Conservation (phyloP, 352 stramenopile species). For the Stephanocyclus meneghinianus region DNA sequence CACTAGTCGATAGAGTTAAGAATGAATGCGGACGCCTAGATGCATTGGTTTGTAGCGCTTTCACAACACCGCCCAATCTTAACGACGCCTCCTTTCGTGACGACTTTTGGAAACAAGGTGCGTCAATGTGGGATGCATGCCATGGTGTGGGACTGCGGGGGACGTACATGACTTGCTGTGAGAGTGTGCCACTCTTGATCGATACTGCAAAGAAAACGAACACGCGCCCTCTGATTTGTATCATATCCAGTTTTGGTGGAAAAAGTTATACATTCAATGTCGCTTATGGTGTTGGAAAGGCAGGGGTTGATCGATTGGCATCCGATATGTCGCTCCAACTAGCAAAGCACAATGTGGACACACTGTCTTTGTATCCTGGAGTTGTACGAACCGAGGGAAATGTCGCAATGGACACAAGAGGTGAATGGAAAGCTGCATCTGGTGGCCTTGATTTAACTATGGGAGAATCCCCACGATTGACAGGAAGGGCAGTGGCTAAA, state of each 20-base stretch:
- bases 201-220: conserved; percentile 49
- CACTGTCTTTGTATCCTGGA: conserved; percentile 74
- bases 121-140: conserved; percentile 72
- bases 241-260: conserved; percentile 80
- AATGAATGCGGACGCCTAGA: conserved; percentile 70
- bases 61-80: conserved; percentile 52
- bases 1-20: conserved; percentile 50
- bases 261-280: conserved; percentile 84
- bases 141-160: conserved; percentile 70
- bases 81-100: conserved; percentile 42
- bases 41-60: conserved; percentile 70
- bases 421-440: conserved; percentile 67
- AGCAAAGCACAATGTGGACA: conserved; percentile 55
- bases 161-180: conserved; percentile 65
- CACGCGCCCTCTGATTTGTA: conserved; percentile 53
- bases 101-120: conserved; percentile 79
- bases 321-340: conserved; percentile 78
- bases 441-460: conserved; percentile 59
- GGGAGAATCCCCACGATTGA: conserved; percentile 72
- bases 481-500: conserved; percentile 63
- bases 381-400: conserved; percentile 79
- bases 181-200: conserved; percentile 72
- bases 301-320: conserved; percentile 74
- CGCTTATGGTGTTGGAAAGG: conserved; percentile 81
- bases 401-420: conserved; percentile 62